Base-by-base conservation (phyloP, 345 rosid genomes). In the Physaria fendleri region DNA sequence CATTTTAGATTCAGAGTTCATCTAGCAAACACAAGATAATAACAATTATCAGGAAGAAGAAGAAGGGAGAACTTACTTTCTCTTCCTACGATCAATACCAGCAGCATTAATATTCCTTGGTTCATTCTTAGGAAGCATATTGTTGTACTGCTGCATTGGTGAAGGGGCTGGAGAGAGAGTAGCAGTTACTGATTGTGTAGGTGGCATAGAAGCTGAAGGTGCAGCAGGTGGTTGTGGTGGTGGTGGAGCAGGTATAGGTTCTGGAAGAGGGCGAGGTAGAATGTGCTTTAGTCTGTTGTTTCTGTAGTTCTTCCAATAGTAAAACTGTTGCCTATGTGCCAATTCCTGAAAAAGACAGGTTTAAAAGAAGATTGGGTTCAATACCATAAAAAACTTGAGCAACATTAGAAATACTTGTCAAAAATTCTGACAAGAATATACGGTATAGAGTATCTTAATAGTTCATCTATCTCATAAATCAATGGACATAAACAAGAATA, bases 321-420 rank as follows among this genome's bases (percentile, higher is more conserved):
- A 94, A 79, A 94, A 94, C 69, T 94, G 96, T 74, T 90, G 97
- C 64, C 99, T 79, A 74, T 94, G 99, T 1, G 86, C 85, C 82
- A 90, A 59, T 66, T 94, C 99, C 99, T 94, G 66, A 14, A 20
- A 75, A 14, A 1, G 0, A 7, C 42, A 2, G 29, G 47, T 29
- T 10, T 22, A 47, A 46, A 55, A 44, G 2, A 39, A 38, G 23
- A 29, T 13, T 50, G 17, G 9, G 52, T 64, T 43, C 28, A 52
- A 32, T 32, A 7, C 30, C 29, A 48, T 2, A 28, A 5, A 64
- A 42, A 10, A 53, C 48, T 41, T 65, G 44, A 42, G 16, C 27
- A n/a, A n/a, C n/a, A n/a, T n/a, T n/a, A n/a, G n/a, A n/a, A n/a
- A n/a, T n/a, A n/a, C n/a, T n/a, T n/a, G n/a, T n/a, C n/a, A n/a